Evolutionary conservation across 2,329 filamentous ascomycete genomes (phyloP).

Genomic region (Sarocladium oryzae): DNA sequence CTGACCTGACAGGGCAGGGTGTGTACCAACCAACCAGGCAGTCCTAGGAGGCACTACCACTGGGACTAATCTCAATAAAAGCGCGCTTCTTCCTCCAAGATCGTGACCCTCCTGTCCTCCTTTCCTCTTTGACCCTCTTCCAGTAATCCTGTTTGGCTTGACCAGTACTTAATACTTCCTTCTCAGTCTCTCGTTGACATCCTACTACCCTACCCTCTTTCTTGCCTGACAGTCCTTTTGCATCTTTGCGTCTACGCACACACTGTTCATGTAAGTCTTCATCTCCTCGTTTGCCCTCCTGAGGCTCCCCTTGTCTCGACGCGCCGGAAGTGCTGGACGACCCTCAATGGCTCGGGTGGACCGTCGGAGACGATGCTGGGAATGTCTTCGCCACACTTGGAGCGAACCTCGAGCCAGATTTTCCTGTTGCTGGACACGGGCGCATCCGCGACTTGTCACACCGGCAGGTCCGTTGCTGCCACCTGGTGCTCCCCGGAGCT

Average conservation of each 20-base stretch:
- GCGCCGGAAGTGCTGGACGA: not conserved
- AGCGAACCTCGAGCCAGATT: not conserved
- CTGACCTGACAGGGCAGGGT: too few species aligned
- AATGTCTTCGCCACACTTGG: not conserved
- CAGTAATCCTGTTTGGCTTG: not conserved
- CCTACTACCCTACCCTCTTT: not conserved
- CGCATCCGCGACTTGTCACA: not conserved
- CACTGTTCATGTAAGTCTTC: slow-evolving; percentile 8
- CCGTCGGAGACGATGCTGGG: not conserved
- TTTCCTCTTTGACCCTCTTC: not conserved
- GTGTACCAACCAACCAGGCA: too few species aligned
- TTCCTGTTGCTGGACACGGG: not conserved
- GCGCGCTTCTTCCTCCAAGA: slow-evolving; percentile 7
- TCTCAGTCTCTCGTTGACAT: slow-evolving; percentile 7
- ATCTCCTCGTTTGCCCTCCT: too few species aligned
- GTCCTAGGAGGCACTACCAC: too few species aligned
- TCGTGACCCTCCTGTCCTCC: not conserved
- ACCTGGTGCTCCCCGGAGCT: not conserved
- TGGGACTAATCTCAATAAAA: not conserved
- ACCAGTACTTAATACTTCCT: not conserved
- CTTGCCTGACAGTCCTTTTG: not conserved
- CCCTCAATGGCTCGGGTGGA: not conserved
- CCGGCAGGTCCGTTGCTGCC: not conserved
- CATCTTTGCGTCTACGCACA: not conserved
- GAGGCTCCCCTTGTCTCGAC: not conserved